Percentiles rank a stretch among this genome's conserved stretches.
phyloP scores from a whole-genome alignment of 306 rosid species.

The Myrica gale region DNA sequence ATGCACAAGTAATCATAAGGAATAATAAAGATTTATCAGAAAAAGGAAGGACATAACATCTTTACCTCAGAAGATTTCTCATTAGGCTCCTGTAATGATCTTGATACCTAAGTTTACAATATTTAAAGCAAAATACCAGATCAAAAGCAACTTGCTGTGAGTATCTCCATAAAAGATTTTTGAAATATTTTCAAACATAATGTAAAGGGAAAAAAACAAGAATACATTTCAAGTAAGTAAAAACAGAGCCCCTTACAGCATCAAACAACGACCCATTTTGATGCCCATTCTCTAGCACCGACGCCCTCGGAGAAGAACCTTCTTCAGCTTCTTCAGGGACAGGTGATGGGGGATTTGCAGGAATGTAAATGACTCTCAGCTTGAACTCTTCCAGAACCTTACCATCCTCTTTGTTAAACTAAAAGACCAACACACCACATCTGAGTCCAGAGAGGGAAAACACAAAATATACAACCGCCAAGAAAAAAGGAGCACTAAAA shows the following conservation, averaged over 20 bases:
- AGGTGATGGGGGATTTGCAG: slow-evolving; percentile 50
- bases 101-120: slow-evolving; percentile 32
- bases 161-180: background rate
- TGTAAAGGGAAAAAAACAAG: background rate
- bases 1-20: background rate
- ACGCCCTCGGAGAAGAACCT: slow-evolving; percentile 41
- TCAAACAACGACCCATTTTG: slow-evolving; percentile 44
- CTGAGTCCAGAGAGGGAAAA: background rate
- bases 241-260: slow-evolving; percentile 29
- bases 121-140: slow-evolving; percentile 2
- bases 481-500: background rate
- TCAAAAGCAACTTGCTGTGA: background rate
- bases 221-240: background rate
- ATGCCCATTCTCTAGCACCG: slow-evolving; percentile 34
- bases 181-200: background rate
- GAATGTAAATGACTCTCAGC: slow-evolving; percentile 44
- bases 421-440: background rate
- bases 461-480: slow-evolving; percentile 7
- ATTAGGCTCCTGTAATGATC: slow-evolving; percentile 42
- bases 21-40: background rate
- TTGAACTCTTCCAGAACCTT: slow-evolving; percentile 40
- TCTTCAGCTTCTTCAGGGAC: slow-evolving; percentile 49
- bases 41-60: background rate
- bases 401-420: slow-evolving; percentile 49
- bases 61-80: slow-evolving; percentile 48